Evolutionary conservation across 768 basidiomycete species (phyloP), one percentile per base, ranked within the genome.

Genomic region (Phlegmacium glaucopus): DNA sequence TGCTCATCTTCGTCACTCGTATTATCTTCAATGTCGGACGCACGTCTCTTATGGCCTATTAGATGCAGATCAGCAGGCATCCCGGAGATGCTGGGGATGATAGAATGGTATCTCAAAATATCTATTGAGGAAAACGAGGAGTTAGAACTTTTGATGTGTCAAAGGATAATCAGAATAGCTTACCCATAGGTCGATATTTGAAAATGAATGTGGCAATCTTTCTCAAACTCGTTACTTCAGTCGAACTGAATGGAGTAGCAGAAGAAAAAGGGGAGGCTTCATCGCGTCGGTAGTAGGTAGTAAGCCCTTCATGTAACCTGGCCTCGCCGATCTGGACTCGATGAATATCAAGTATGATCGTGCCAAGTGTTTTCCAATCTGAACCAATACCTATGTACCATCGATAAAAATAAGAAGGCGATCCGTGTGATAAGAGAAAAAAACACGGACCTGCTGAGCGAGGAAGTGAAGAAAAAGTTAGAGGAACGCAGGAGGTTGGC

Each of bases 121-220:
- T 60, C 62, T 59, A 39, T 22, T 17, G n/a, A 9, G 15, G 30
- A 39, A 42, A 26, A 13, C 37, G 27, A 28, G 13, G 28, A n/a
- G 9, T 18, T 9, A 29, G 44, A 17, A 10, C 26, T 38, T 17
- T 25, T 17, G n/a, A n/a, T n/a, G 16, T 38, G 36, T 16, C 12
- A 39, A 29, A 38, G 5, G 17, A 43, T 17, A 44, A 11, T 22
- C 32, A 11, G 32, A n/a, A 34, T 18, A 27, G 53, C 60, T 37
- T 44, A 61, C 60, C 56, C 45, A 61, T 36, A 39, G 64, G 61
- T 47, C 64, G 58, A 46, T 65, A 65, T 16, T 61, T 62, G 58
- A 65, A 65, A 6, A 59, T 49, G 43, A 65, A 65, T 26, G 62
- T 65, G 13, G 64, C 64, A 40, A 65, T 62, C 51, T 65, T 65